phyloP scores from a whole-genome alignment of 805 yeast genomes.

The Lipomyces oligophaga region DNA sequence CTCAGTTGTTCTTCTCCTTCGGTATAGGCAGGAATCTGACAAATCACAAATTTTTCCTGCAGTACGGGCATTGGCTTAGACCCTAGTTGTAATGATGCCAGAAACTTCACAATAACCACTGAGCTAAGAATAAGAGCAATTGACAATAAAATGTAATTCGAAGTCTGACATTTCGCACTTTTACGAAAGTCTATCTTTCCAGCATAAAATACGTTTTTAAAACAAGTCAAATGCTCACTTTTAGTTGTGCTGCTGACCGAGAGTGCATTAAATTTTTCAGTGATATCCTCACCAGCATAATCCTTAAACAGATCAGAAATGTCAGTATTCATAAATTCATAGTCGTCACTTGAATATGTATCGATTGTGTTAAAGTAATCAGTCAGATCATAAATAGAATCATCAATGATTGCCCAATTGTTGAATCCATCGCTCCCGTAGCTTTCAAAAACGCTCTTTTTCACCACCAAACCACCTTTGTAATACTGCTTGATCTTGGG shows the following conservation, averaged over 20 bases:
- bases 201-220: conserved; percentile 39
- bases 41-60: conserved; percentile 43
- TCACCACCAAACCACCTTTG: conserved; percentile 41
- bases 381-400: conserved; percentile 40
- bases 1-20: conserved; percentile 55
- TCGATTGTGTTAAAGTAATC: conserved; percentile 38
- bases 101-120: conserved; percentile 41
- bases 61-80: conserved; percentile 38
- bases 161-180: conserved; percentile 41
- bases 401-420: conserved; percentile 37
- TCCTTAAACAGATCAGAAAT: conserved; percentile 36
- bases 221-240: conserved; percentile 36
- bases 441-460: conserved; percentile 30
- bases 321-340: conserved; percentile 37
- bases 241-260: conserved; percentile 32
- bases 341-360: conserved; percentile 32
- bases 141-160: conserved; percentile 40
- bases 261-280: conserved; percentile 33
- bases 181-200: conserved; percentile 41
- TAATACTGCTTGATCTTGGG: conserved; percentile 38
- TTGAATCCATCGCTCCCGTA: conserved; percentile 31
- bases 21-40: conserved; percentile 49
- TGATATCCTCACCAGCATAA: conserved; percentile 39
- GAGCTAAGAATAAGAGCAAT: conserved; percentile 40
- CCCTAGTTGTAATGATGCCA: conserved; percentile 41